Percentiles rank a stretch among this genome's conserved stretches.
These are phyloP conservation scores for Emergomyces orientalis DNA, from an alignment of 2,329 filamentous ascomycete species.

Conservation along the genomic window DNA sequence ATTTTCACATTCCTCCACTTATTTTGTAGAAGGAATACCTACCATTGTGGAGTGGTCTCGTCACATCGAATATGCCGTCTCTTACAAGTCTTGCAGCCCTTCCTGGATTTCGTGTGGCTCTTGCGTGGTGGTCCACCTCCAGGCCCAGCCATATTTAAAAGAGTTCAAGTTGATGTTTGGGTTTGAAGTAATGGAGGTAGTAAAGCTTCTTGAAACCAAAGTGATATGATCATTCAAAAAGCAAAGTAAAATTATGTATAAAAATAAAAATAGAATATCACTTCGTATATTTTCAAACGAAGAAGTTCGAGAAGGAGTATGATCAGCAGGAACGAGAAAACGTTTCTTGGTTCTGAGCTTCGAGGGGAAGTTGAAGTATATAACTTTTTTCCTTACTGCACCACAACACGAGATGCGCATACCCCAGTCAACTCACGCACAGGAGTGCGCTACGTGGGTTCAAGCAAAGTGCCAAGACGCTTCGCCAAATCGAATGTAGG, in stretches of 20 bases:
- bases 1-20: background rate
- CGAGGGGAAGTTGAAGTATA: conserved; percentile 2
- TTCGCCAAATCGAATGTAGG: conserved; percentile 3
- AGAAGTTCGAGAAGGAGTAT: conserved; percentile 3
- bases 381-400: conserved; percentile 5
- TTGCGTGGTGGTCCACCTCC: conserved; percentile 83
- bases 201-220: background rate
- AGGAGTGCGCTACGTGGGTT: background rate
- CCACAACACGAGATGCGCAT: conserved; percentile 7
- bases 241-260: background rate
- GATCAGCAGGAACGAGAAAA: conserved; percentile 8
- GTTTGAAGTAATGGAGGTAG: background rate
- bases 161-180: background rate
- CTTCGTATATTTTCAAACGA: background rate
- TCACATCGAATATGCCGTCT: conserved; percentile 95
- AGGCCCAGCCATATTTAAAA: conserved; percentile 66
- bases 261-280: conserved; percentile 4
- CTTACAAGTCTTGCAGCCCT: conserved; percentile 98
- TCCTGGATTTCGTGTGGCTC: conserved; percentile 97
- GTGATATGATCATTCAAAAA: background rate
- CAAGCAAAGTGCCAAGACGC: conserved; percentile 8
- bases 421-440: conserved; percentile 1
- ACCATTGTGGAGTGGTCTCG: conserved; percentile 97
- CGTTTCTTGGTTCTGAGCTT: conserved; percentile 5
- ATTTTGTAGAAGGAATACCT: conserved; percentile 28